Evolutionary conservation across 73 alveolate species (phyloP).

Genomic region (Symbiodinium natans): DNA sequence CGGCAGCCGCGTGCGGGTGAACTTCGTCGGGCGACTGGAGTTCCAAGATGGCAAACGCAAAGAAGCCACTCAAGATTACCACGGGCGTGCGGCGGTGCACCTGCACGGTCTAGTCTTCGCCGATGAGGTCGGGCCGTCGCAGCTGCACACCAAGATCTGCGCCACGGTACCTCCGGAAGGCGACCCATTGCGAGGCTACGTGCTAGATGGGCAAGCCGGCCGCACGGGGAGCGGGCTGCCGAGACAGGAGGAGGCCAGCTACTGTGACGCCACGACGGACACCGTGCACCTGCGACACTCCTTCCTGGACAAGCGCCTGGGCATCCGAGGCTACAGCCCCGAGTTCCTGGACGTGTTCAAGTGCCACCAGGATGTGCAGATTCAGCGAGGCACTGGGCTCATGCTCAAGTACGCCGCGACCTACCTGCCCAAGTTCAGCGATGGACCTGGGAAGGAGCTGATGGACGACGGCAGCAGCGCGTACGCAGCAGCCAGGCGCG

Average conservation of each 20-base stretch:
- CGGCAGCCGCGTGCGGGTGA: not conserved
- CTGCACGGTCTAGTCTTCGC: not conserved
- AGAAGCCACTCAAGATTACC: slow-evolving; percentile 31
- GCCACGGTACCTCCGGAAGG: not conserved
- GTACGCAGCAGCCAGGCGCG: slow-evolving; percentile 21
- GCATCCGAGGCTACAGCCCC: not conserved
- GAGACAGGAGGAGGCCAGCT: not conserved
- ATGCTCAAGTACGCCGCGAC: slow-evolving; percentile 18
- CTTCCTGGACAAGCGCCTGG: not conserved
- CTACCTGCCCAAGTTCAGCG: slow-evolving; percentile 5
- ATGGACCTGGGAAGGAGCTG: not conserved
- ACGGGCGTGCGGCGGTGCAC: not conserved
- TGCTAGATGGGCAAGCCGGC: slow-evolving; percentile 9
- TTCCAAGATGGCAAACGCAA: slow-evolving; percentile 28
- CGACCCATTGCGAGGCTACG: not conserved
- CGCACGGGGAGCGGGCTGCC: slow-evolving; percentile 7
- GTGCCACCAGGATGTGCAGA: slow-evolving; percentile 15
- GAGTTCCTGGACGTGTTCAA: not conserved
- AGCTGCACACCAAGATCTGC: not conserved
- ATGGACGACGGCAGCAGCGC: slow-evolving; percentile 16
- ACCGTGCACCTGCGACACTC: not conserved
- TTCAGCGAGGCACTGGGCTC: not conserved
- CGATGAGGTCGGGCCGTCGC: not conserved
- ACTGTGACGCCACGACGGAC: not conserved
- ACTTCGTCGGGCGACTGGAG: slow-evolving; percentile 24